Evolutionary conservation across 768 basidiomycete species (phyloP).

Genomic region (Boletellus sp.): DNA sequence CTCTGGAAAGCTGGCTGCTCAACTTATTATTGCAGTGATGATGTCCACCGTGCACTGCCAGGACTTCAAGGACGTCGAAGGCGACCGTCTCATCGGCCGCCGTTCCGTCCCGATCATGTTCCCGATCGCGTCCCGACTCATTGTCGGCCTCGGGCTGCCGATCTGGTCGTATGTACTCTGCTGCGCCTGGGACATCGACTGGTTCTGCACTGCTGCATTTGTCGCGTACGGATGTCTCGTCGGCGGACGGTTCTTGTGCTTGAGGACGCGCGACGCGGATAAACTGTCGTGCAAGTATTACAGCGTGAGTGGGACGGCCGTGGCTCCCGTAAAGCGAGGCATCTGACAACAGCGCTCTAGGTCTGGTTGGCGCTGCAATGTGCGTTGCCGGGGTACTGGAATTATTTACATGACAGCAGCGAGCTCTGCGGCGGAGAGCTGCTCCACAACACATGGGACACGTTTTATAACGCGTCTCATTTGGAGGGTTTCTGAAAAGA

Average conservation of each 20-base stretch:
- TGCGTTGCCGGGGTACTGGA: slow-evolving; percentile 36
- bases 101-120: slow-evolving; percentile 43
- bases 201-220: slow-evolving; percentile 25
- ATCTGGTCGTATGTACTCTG: slow-evolving; percentile 37
- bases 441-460: slow-evolving; percentile 10
- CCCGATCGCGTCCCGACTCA: slow-evolving; percentile 35
- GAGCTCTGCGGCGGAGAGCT: slow-evolving; percentile 5
- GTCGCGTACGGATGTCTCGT: slow-evolving; percentile 32
- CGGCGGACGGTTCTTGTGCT: slow-evolving; percentile 31
- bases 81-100: slow-evolving; percentile 38
- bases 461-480: slow-evolving; percentile 7
- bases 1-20: slow-evolving; percentile 29
- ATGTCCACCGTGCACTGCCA: slow-evolving; percentile 48
- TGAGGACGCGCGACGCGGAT: slow-evolving; percentile 28
- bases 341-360: slow-evolving; percentile 15
- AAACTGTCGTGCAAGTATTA: slow-evolving; percentile 37
- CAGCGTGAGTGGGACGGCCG: slow-evolving; percentile 27
- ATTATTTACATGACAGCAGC: slow-evolving; percentile 23
- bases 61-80: slow-evolving; percentile 45
- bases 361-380: slow-evolving; percentile 35
- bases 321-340: background rate
- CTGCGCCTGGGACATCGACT: slow-evolving; percentile 34
- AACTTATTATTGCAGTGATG: slow-evolving; percentile 37
- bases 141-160: slow-evolving; percentile 32
- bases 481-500: background rate